Evolutionary conservation across 768 basidiomycete genomes (phyloP), one percentile per base, ranked within the genome.

Genomic region (Tephrocybe rancida): DNA sequence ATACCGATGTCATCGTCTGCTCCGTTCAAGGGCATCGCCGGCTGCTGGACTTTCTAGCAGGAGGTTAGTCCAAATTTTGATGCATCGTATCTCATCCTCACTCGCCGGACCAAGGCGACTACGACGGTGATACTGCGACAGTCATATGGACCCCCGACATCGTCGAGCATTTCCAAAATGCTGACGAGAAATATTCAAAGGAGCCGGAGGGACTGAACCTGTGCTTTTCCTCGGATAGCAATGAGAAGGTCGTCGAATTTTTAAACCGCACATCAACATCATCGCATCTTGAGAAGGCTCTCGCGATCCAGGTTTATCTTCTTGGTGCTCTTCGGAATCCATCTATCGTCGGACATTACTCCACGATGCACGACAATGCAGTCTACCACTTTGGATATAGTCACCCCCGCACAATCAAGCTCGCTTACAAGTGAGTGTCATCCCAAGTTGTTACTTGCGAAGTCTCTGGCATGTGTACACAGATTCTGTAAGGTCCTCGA

Each of bases 91-190:
- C n/a, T n/a, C n/a, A n/a, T n/a, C n/a, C n/a, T n/a, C n/a, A n/a
- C n/a, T n/a, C n/a, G n/a, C n/a, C n/a, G n/a, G 13, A 38, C 14
- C 47, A 83, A 59, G 86, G 87, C 19, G 88, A 89, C 56, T 88
- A 88, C 57, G 88, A 89, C 58, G 88, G 88, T 1, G 87, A 88
- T 55, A 83, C 77, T 16, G 79, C 77, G 3, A 66, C 76, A 6
- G 77, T 81, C 1, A 83, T 85, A 27, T 88, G 82, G 79, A 73
- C 86, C 25, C 80, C 80, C 0, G 64, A 71, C 14, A 72, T 90
- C 19, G 85, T 90, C 11, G 39, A 67, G 3, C 46, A 59, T 1
- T 91, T 91, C 65, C 63, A 55, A n/a, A 81, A 83, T 55, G 81
- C 87, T 0, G 66, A 77, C 29, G 65, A 74, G 5, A 62, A 67